Conservation (phyloP, 805 yeast genomes). For the Barnettozyma vustinii region DNA sequence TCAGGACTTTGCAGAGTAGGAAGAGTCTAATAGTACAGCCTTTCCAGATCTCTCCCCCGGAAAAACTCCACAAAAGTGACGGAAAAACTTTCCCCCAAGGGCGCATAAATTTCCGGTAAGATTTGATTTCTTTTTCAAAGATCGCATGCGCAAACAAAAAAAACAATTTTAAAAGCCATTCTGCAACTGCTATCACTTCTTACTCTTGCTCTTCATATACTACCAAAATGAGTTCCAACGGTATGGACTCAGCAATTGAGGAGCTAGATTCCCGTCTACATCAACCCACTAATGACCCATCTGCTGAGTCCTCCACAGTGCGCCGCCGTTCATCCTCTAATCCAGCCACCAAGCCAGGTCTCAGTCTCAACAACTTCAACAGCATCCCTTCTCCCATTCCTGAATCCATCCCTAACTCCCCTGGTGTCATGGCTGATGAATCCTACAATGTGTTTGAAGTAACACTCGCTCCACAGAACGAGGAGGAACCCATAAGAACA, state of each 20-base stretch:
- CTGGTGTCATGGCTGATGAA: conserved; percentile 27
- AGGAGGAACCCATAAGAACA: background rate
- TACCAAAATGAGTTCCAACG: background rate
- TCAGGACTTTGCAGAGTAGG: no score
- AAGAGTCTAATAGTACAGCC: no score
- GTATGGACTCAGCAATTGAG: background rate
- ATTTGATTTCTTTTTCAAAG: no score
- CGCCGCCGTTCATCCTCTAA: background rate
- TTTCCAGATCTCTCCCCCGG: no score
- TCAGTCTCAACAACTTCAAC: background rate
- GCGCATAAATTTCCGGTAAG: no score
- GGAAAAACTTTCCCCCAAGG: no score
- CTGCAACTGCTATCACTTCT: no score
- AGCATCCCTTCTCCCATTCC: conserved; percentile 33
- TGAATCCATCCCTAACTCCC: conserved; percentile 38
- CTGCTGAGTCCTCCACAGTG: background rate
- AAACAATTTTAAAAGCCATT: background rate
- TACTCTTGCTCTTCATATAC: no score
- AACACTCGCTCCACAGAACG: background rate
- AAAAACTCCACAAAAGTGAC: no score
- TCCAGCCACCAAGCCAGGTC: background rate
- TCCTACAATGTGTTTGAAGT: conserved; percentile 1
- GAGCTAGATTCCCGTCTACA: background rate
- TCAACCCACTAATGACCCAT: background rate
- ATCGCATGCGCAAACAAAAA: no score